Percentiles rank a stretch among this genome's conserved stretches.
Evolutionary conservation across 352 stramenopile species (phyloP).

Genomic region (Globisporangium middletonii): DNA sequence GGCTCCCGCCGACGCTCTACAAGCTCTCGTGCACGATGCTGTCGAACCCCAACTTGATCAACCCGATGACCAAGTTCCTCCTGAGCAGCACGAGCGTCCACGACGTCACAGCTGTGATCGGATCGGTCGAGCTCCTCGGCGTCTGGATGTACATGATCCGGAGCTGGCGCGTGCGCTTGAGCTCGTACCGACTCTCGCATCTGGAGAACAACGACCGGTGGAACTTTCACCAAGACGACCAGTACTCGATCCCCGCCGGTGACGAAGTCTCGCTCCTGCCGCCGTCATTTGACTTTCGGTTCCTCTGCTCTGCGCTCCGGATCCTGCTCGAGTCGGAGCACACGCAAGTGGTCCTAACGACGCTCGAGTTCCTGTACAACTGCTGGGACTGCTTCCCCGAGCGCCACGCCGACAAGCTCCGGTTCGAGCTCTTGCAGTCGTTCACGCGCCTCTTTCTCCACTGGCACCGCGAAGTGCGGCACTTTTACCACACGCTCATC

Average conservation of each 20-base stretch:
- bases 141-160: constrained; percentile 92
- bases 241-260: constrained; percentile 83
- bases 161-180: constrained; percentile 83
- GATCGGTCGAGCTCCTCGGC: constrained; percentile 77
- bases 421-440: constrained; percentile 70
- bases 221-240: constrained; percentile 88
- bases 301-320: constrained; percentile 71
- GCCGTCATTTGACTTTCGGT: constrained; percentile 85
- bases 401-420: constrained; percentile 81
- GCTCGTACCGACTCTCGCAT: constrained; percentile 83
- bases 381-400: constrained; percentile 88
- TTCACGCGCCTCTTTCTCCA: constrained; percentile 82
- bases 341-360: constrained; percentile 83
- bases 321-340: constrained; percentile 83
- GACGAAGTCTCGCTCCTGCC: constrained; percentile 83
- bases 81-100: constrained; percentile 84
- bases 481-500: constrained; percentile 85
- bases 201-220: constrained; percentile 88
- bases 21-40: constrained; percentile 89
- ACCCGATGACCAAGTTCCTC: constrained; percentile 88
- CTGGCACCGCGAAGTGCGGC: constrained; percentile 83
- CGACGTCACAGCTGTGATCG: constrained; percentile 83
- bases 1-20: constrained; percentile 81
- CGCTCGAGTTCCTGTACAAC: constrained; percentile 86
- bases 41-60: constrained; percentile 83